Base-by-base conservation (phyloP, 495 filamentous ascomycete species). In the Aspergillus sclerotiicarbonarius region DNA sequence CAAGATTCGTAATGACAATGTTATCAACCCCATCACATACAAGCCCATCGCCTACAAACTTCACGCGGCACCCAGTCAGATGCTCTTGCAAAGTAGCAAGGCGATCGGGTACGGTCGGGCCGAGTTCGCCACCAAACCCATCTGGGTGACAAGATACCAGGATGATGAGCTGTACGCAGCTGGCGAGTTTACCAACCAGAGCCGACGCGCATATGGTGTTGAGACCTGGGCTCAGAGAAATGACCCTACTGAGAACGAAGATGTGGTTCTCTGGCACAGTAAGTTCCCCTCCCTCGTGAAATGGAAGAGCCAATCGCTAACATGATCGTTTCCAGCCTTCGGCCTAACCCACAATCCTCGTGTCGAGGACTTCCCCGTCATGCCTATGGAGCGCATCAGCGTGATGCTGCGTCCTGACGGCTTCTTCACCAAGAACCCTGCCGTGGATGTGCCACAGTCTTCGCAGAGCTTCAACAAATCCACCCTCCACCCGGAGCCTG, bases 181-280 rank as follows among this genome's bases (percentile, higher is more conserved):
- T 8, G 92, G 92, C 7, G 82, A 86, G 66, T 96, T 91, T 70
- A 96, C 92, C 4, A 96, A 95, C 66, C 92, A 96, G 74, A 88
- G 84, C 35, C 76, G 82, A 30, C 83, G 82, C 15, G 89, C 87
- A 0, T 64, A 74, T 9, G 83, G 83, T 4, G 81, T 86, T 6
- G 75, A 84, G 37, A 70, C 74, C 0, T 84, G 80, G 79, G 79
- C 81, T 0, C 65, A 70, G 20, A 71, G 83, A 8, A 73, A 75
- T 6, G 83, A 85, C 9, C 66, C 70, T 31, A 80, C 79, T 9
- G 69, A 72, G 20, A 81, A 84, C 51, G 70, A 75, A 15, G 79
- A 85, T 43, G 70, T 84, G n/a, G 81, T 85, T 8, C 69, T 86
- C 6, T 86, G 81, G 80, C 76, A 85, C 37, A 72, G 72, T 75